Base-by-base conservation (phyloP, 2,329 filamentous ascomycete genomes). In the Pseudopyricularia cyperi region DNA sequence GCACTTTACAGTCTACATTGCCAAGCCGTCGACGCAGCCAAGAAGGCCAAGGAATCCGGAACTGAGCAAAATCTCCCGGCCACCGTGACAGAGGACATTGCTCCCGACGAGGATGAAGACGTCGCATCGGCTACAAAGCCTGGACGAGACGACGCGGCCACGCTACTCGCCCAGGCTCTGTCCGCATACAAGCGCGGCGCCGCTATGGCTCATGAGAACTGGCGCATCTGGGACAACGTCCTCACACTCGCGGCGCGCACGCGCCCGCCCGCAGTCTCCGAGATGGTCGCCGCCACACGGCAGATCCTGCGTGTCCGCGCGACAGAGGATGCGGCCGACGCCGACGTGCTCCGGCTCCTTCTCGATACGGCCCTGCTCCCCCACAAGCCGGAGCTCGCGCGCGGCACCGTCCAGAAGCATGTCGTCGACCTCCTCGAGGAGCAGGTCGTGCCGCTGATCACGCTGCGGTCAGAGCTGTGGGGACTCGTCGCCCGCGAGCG, bases 141-240 rank as follows among this genome's bases (percentile, higher is more conserved):
- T 8, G 12, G 22, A 12, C 37, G n/a, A 19, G 37, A 59, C 51
- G 77, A 83, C 56, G 79, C 81, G 0, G 73, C 80, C 34, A 75
- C 75, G 48, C 73, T 87, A 51, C 76, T 89, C 2, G 71, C 76
- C 0, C 88, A 95, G 62, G 83, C 93, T 0, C 77, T 98, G 1
- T 73, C 79, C 6, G 91, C 93, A 0, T 88, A 95, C 66, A 93
- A 95, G 63, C 85, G 87, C 56, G 93, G 90, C 9, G 89, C 90
- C 0, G 77, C 79, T 4, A 78, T 95, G 24, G 89, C 94, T 50
- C 79, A 88, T 65, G 83, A 89, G 59, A 91, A 91, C 68, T 87
- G 85, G 77, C 83, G 88, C 59, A 96, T 98, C 65, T 97, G 91
- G 91, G 88, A 95, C 63, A 98, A 98, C 61, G 85, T 97, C 15